Evolutionary conservation across 2,329 filamentous ascomycete genomes (phyloP).

Genomic region (Curvularia eragrostidis): DNA sequence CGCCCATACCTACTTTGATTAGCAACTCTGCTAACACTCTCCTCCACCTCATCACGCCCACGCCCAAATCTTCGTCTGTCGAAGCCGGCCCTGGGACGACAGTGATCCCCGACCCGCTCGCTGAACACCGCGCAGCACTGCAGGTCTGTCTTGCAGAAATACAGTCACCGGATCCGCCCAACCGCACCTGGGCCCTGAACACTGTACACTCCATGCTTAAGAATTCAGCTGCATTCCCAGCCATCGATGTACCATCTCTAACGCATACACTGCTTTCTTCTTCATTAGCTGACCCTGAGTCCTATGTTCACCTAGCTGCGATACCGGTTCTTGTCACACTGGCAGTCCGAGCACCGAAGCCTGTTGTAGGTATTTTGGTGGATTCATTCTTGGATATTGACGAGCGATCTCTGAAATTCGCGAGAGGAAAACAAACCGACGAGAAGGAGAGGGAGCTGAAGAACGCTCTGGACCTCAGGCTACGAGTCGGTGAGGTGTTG

Average conservation of each 20-base stretch:
- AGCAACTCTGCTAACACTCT: slow-evolving; percentile 37
- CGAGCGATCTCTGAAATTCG: slow-evolving; percentile 36
- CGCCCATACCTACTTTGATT: slow-evolving; percentile 27
- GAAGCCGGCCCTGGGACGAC: slow-evolving; percentile 42
- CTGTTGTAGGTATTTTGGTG: slow-evolving; percentile 67
- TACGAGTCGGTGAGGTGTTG: slow-evolving; percentile 69
- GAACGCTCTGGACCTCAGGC: slow-evolving; percentile 64
- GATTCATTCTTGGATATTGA: slow-evolving; percentile 74
- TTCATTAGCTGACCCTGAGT: slow-evolving; percentile 70
- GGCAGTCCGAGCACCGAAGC: slow-evolving; percentile 66
- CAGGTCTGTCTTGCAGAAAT: slow-evolving; percentile 36
- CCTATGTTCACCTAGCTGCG: slow-evolving; percentile 73
- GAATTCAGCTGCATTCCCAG: slow-evolving; percentile 56
- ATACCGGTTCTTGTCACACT: slow-evolving; percentile 70
- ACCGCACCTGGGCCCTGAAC: slow-evolving; percentile 47
- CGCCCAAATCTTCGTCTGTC: slow-evolving; percentile 50
- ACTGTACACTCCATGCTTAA: slow-evolving; percentile 58
- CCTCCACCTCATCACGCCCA: slow-evolving; percentile 62
- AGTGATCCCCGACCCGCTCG: slow-evolving; percentile 52
- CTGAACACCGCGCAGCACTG: slow-evolving; percentile 49
- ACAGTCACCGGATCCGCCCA: slow-evolving; percentile 45
- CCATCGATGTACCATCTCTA: slow-evolving; percentile 71
- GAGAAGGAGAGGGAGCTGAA: slow-evolving; percentile 39
- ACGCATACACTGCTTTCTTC: slow-evolving; percentile 70
- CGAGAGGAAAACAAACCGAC: slow-evolving; percentile 19